Conservation (phyloP, 2,329 filamentous ascomycete species). For the Colletotrichum sp. region DNA sequence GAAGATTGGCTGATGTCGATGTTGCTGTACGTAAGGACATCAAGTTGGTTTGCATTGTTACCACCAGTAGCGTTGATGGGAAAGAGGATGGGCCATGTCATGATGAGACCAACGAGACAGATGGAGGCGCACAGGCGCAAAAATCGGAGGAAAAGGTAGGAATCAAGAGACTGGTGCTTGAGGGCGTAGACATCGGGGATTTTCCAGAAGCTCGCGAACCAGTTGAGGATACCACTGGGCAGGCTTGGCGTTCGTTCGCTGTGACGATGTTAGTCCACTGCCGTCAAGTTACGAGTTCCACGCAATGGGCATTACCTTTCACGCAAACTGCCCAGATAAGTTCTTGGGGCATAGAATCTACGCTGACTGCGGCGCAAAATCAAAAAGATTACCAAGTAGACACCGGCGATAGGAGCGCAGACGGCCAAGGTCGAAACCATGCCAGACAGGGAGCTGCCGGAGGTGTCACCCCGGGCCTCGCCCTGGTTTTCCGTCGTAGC, state of each 20-base stretch:
- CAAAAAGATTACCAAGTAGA: conserved; percentile 50
- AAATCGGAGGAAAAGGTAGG: conserved; percentile 84
- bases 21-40: conserved; percentile 82
- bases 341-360: conserved; percentile 55
- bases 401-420: conserved; percentile 47
- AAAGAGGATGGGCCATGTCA: conserved; percentile 87
- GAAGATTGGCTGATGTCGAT: conserved; percentile 56
- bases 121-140: conserved; percentile 78
- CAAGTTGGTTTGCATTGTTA: conserved; percentile 67
- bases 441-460: conserved; percentile 27
- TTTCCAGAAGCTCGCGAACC: conserved; percentile 67
- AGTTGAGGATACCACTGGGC: conserved; percentile 63
- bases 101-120: conserved; percentile 80
- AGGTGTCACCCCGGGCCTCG: not conserved
- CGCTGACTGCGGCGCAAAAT: conserved; percentile 47
- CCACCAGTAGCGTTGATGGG: conserved; percentile 88
- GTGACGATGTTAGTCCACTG: not conserved
- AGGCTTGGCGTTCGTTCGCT: conserved; percentile 63
- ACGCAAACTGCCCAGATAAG: conserved; percentile 52
- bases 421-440: conserved; percentile 58
- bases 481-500: not conserved
- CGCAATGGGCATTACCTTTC: conserved; percentile 34
- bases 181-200: conserved; percentile 77
- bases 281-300: too few species aligned
- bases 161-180: conserved; percentile 85